Evolutionary conservation across 139 green algal genomes (phyloP), one percentile per base, ranked within the genome.

Genomic region (Micractinium conductrix): DNA sequence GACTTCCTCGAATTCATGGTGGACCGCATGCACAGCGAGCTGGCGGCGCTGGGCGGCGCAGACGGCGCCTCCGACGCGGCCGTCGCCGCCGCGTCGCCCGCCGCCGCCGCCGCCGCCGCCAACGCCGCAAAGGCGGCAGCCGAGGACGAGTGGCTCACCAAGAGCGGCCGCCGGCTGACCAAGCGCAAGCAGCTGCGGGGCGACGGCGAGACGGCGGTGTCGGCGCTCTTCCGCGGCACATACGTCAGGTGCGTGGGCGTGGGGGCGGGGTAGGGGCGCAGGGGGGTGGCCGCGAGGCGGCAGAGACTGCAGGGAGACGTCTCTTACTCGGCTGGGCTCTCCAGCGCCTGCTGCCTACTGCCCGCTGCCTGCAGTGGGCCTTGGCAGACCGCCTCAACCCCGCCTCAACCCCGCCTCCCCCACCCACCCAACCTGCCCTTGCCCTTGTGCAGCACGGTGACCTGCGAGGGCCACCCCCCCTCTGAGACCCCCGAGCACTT

Each of bases 1-100:
- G 94, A 97, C 89, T 97, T 97, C 81, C 84, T 97, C 5, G 87
- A 93, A 69, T 95, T 90, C 80, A 80, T 97, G 71, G 70, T 96
- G 42, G 92, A 97, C 78, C 19, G 43, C 4, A 89, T 90, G 28
- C 94, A 97, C 73, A 84, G 94, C 85, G 94, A 97, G 89, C 83
- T 95, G 73, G 38, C 93, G 35, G 63, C 65, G 28, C 71, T 86
- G 72, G 81, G 14, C 3, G 50, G 26, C 67, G 30, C 38, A 16
- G 33, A 74, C 30, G 24, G 24, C 6, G 42, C 22, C 14, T 38
- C 30, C 40, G 40, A 4, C 22, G 7, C 22, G 22, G 69, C 69
- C 24, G 62, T 12, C 5, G 16, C 53, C 26, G 62, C 22, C 3
- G 45, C 53, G 12, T 45, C 78, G 9, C 62, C 78, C 14, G 60